Evolutionary conservation across 2,329 filamentous ascomycete species (phyloP).

Genomic region (Epichloe coenophiala): DNA sequence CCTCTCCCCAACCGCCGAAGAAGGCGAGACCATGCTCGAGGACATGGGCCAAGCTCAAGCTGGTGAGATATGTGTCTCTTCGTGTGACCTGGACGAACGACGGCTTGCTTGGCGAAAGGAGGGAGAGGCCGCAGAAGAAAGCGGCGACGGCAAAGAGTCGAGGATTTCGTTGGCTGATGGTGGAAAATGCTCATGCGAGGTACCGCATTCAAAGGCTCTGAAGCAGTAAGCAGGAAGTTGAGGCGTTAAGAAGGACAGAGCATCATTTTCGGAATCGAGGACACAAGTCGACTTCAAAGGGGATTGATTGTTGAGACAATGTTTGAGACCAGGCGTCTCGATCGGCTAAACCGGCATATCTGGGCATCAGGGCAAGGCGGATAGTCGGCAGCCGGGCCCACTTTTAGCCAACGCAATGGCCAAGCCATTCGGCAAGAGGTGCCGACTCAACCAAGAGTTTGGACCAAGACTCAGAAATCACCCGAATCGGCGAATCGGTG

Average conservation of each 20-base stretch:
- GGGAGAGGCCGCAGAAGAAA: background rate
- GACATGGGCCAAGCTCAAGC: background rate
- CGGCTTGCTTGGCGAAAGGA: background rate
- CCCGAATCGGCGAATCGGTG: no score
- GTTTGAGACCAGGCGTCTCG: background rate
- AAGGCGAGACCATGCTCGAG: conserved; percentile 1
- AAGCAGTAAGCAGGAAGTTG: background rate
- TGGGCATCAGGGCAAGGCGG: background rate
- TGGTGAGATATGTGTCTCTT: background rate
- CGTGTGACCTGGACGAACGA: background rate
- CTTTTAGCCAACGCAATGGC: background rate
- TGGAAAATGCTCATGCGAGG: background rate
- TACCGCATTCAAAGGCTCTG: background rate
- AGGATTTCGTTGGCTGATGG: background rate
- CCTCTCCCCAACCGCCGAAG: conserved; percentile 10
- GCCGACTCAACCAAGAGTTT: no score
- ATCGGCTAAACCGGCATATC: conserved; percentile 5
- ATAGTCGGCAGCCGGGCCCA: conserved; percentile 5
- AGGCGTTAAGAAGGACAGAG: background rate
- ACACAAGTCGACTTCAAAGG: background rate
- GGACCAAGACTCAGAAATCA: no score
- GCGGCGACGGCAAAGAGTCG: background rate
- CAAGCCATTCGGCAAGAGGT: background rate
- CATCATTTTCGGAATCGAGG: background rate
- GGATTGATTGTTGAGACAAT: background rate